phyloP scores from a whole-genome alignment of 1,139 yeast species.

The Taphrina flavorubra region DNA sequence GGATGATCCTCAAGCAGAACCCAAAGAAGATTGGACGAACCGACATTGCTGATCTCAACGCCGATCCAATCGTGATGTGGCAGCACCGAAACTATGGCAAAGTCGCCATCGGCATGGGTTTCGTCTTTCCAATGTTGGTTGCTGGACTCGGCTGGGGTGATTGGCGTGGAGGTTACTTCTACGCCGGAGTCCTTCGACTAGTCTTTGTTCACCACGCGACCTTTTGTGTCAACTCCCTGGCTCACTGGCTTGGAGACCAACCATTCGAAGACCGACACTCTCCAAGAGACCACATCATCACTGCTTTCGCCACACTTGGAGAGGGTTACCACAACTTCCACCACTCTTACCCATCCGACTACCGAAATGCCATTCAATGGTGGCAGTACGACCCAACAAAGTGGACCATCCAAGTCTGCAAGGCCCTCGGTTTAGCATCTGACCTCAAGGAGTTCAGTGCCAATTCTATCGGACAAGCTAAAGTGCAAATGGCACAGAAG shows the following conservation, averaged over 20 bases:
- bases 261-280: slow-evolving; percentile 95
- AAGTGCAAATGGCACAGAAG: slow-evolving; percentile 95
- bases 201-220: slow-evolving; percentile 94
- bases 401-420: slow-evolving; percentile 69
- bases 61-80: slow-evolving; percentile 86
- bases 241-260: slow-evolving; percentile 97
- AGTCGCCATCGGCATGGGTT: slow-evolving; percentile 70
- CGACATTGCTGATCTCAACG: slow-evolving; percentile 87
- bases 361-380: slow-evolving; percentile 97
- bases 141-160: slow-evolving; percentile 88
- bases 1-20: slow-evolving; percentile 94
- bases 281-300: slow-evolving; percentile 92
- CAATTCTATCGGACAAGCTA: slow-evolving; percentile 94
- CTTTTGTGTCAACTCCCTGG: slow-evolving; percentile 96
- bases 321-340: slow-evolving; percentile 99
- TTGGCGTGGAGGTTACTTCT: slow-evolving; percentile 88
- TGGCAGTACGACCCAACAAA: slow-evolving; percentile 98
- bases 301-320: slow-evolving; percentile 95
- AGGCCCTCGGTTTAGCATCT: slow-evolving; percentile 83
- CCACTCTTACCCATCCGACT: slow-evolving; percentile 98
- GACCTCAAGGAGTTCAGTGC: slow-evolving; percentile 91
- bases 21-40: slow-evolving; percentile 96
- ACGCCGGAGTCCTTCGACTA: slow-evolving; percentile 85
- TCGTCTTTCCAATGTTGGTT: slow-evolving; percentile 72
- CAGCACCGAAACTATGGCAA: slow-evolving; percentile 90